phyloP scores from a whole-genome alignment of 1,284 basidiomycete genomes.

The Pterulicium gracile region DNA sequence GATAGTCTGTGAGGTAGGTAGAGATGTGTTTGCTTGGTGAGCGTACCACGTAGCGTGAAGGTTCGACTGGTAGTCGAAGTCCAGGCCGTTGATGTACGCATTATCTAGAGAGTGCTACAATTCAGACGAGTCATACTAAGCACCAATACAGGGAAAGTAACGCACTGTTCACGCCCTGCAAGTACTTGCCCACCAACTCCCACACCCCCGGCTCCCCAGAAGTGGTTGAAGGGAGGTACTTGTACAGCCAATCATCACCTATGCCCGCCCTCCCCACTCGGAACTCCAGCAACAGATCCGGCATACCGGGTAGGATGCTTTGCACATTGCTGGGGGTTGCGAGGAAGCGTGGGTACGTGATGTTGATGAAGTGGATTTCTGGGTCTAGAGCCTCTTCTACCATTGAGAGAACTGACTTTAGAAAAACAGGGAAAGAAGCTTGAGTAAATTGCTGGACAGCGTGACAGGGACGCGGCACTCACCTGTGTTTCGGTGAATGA shows the following conservation, averaged over 20 bases:
- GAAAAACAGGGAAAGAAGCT: too few species aligned
- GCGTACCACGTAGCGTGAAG: slow-evolving; percentile 26
- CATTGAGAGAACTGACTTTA: background rate
- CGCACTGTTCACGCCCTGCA: slow-evolving; percentile 15
- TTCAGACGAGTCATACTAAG: background rate
- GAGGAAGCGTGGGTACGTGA: slow-evolving; percentile 32
- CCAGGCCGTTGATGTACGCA: slow-evolving; percentile 34
- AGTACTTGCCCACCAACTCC: slow-evolving; percentile 24
- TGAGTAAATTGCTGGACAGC: slow-evolving; percentile 23
- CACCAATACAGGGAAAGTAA: background rate
- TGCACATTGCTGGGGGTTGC: slow-evolving; percentile 13
- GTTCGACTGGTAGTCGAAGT: slow-evolving; percentile 23
- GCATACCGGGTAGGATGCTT: slow-evolving; percentile 1
- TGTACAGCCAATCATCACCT: slow-evolving; percentile 32
- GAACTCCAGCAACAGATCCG: slow-evolving; percentile 27
- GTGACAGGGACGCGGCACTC: slow-evolving; percentile 5
- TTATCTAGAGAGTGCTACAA: slow-evolving; percentile 19
- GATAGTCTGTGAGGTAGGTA: background rate
- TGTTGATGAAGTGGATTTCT: slow-evolving; percentile 23
- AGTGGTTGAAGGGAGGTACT: slow-evolving; percentile 19
- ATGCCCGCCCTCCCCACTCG: slow-evolving; percentile 30
- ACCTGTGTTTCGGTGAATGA: background rate
- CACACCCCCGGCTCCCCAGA: slow-evolving; percentile 15
- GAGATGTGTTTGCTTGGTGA: slow-evolving; percentile 2
- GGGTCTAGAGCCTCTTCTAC: slow-evolving; percentile 23